These are phyloP conservation scores for Ogataea haglerorum DNA, from an alignment of 805 yeast genomes.

Conservation along the genomic window DNA sequence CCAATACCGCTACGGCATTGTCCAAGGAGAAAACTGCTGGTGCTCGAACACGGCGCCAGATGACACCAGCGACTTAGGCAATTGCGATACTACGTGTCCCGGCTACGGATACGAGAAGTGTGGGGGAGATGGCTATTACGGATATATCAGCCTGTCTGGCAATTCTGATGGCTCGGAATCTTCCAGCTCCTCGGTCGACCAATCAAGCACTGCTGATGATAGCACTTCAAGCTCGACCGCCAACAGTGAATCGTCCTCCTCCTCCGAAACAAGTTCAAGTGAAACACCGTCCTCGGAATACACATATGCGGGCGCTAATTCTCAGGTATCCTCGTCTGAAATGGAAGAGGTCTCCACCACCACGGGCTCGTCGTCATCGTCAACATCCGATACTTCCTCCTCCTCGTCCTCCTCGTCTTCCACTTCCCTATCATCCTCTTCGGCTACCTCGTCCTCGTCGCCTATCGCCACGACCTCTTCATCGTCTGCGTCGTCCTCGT, in stretches of 20 bases:
- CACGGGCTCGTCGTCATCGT: neutral
- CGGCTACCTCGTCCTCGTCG: constrained; percentile 9
- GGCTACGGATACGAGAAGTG: constrained; percentile 43
- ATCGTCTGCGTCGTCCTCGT: constrained; percentile 13
- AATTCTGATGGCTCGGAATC: neutral
- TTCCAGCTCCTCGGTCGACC: neutral
- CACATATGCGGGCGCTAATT: neutral
- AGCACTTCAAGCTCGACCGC: neutral
- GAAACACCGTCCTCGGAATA: neutral
- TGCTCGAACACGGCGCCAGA: constrained; percentile 44
- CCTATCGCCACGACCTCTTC: constrained; percentile 17
- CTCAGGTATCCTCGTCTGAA: neutral
- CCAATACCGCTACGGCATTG: constrained; percentile 41
- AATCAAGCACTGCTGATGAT: neutral
- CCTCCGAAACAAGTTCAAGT: neutral
- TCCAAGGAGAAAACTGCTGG: constrained; percentile 45
- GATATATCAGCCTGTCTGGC: constrained; percentile 20
- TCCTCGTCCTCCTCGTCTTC: constrained; percentile 1
- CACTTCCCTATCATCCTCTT: constrained; percentile 8
- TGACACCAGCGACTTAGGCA: constrained; percentile 32
- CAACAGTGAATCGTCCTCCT: neutral
- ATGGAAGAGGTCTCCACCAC: neutral
- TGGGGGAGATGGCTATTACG: constrained; percentile 29
- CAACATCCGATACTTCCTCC: constrained; percentile 5
- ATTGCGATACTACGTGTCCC: constrained; percentile 42